Evolutionary conservation across 2,329 filamentous ascomycete species (phyloP), one percentile per base, ranked within the genome.

Genomic region (Sphaerulina vaccinii): DNA sequence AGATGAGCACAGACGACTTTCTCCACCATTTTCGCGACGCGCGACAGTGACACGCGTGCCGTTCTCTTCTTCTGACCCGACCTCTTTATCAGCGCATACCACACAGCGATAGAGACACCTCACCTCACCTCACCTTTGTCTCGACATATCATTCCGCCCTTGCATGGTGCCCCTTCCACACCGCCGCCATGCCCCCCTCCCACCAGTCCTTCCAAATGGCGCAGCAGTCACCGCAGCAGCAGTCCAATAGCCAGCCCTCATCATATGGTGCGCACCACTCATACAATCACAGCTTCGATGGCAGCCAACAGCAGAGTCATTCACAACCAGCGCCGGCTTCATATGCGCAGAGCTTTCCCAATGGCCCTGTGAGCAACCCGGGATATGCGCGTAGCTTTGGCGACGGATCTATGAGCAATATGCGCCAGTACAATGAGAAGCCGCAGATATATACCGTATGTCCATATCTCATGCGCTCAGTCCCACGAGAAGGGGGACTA

Each of bases 371-470:
- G 36, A 59, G 58, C 49, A 65, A 68, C 51, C 70, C 74, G 58
- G 71, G 73, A 19, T 73, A 65, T 56, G 62, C 65, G 43, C 52
- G 65, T 44, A 66, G 63, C 50, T 68, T 68, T 45, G 65, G 65
- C 40, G 62, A 61, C 11, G 52, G 58, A n/a, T 57, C 57, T n/a
- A 55, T 61, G 48, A 53, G 54, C 27, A 45, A 52, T 32, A 55
- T 56, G 49, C 52, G 62, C 32, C 61, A 52, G 19, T 62, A 61
- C 49, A 50, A 51, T 19, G 65, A 74, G 27, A 65, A 68, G 65
- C 73, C 75, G 38, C 75, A 77, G 62, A 78, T 78, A 57, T 78
- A 78, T 59, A 78, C 75, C 7, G 74, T 76, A 62, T 43, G 72
- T 40, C 62, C 19, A 35, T 21, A 15, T 32, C 10, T 21, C 19